Evolutionary conservation across 495 filamentous ascomycete genomes (phyloP).

Genomic region (Penicillium psychrofluorescens): DNA sequence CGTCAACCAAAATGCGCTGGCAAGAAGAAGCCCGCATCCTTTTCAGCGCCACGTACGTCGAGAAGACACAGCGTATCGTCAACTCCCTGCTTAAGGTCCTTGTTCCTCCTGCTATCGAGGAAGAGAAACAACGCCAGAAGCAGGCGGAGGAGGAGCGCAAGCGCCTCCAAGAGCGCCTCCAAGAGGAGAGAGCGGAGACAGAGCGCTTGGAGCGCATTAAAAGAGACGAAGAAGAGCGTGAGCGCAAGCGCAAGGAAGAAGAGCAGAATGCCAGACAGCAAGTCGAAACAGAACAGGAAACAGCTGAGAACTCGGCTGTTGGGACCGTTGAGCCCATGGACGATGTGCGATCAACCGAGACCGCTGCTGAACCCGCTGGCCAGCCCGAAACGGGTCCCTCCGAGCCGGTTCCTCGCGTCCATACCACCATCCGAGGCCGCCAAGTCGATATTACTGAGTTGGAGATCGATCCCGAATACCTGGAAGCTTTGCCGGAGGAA

Average conservation of each 20-base stretch:
- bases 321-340: slow-evolving; percentile 65
- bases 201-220: slow-evolving; percentile 44
- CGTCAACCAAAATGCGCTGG: slow-evolving; percentile 70
- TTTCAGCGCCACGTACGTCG: slow-evolving; percentile 59
- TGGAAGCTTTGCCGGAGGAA: slow-evolving; percentile 90
- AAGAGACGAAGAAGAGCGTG: slow-evolving; percentile 54
- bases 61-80: slow-evolving; percentile 65
- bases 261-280: slow-evolving; percentile 47
- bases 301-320: slow-evolving; percentile 41
- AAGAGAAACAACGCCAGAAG: slow-evolving; percentile 57
- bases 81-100: slow-evolving; percentile 66
- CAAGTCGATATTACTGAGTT: slow-evolving; percentile 87
- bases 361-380: slow-evolving; percentile 21
- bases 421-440: slow-evolving; percentile 74
- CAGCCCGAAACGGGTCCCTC: slow-evolving; percentile 39
- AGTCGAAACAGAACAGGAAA: slow-evolving; percentile 38
- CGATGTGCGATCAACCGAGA: slow-evolving; percentile 62
- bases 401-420: slow-evolving; percentile 52
- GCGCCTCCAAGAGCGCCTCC: slow-evolving; percentile 35
- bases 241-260: slow-evolving; percentile 58
- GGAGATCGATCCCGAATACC: slow-evolving; percentile 88
- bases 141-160: slow-evolving; percentile 40
- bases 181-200: slow-evolving; percentile 39
- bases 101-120: slow-evolving; percentile 76
- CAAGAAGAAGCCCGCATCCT: slow-evolving; percentile 84